Conservation (phyloP, 148 eudicot species). For the Diospyros lotus region DNA sequence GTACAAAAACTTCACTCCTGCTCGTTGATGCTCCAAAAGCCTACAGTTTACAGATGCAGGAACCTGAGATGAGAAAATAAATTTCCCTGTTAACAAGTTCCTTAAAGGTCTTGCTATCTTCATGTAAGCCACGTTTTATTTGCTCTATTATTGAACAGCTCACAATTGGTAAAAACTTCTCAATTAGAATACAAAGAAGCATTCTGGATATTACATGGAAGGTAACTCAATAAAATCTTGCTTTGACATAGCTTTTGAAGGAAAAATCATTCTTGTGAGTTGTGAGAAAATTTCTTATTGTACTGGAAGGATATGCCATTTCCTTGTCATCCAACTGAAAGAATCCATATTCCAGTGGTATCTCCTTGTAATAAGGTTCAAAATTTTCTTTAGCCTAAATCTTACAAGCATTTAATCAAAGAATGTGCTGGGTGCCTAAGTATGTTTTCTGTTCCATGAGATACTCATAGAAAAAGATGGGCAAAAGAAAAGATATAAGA, state of each 20-base stretch:
- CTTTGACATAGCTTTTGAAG: neutral
- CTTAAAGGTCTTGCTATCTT: neutral
- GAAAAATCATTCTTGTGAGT: neutral
- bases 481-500: too few species aligned
- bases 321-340: neutral
- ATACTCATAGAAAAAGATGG: neutral
- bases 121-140: neutral
- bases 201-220: neutral
- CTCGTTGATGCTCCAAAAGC: constrained; percentile 84
- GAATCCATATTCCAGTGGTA: neutral
- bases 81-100: neutral
- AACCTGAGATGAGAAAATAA: constrained; percentile 43
- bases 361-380: neutral
- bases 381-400: neutral
- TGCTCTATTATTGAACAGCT: neutral
- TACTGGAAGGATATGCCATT: too few species aligned
- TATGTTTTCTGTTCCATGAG: neutral
- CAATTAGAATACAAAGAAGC: neutral
- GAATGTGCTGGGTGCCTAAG: neutral
- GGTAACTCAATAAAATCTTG: neutral
- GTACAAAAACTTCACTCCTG: constrained; percentile 77
- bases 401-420: neutral
- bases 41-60: constrained; percentile 95
- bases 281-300: too few species aligned
- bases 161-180: neutral